These are phyloP conservation scores for Arthromyces matolae DNA, from an alignment of 768 basidiomycete genomes.

Conservation along the genomic window DNA sequence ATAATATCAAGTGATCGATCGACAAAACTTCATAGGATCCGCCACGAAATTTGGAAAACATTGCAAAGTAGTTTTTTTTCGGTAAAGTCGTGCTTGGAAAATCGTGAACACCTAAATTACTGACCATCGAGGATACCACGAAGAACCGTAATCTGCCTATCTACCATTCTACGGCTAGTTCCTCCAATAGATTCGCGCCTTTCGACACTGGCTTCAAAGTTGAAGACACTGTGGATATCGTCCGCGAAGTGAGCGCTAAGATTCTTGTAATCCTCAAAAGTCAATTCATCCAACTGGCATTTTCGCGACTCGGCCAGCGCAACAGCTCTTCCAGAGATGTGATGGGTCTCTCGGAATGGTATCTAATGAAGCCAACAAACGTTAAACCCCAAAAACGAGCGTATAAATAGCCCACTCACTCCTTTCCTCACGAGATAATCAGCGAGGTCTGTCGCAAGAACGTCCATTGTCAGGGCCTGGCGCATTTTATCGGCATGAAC, in stretches of 20 bases:
- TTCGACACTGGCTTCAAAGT: slow-evolving; percentile 96
- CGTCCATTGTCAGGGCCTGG: slow-evolving; percentile 90
- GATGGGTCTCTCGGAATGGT: slow-evolving; percentile 98
- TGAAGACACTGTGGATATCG: slow-evolving; percentile 81
- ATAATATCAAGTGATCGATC: too few relatives aligned
- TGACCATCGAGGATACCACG: slow-evolving; percentile 48
- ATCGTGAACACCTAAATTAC: neutral
- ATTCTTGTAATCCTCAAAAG: slow-evolving; percentile 72
- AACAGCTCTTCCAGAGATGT: slow-evolving; percentile 94
- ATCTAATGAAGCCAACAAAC: slow-evolving; percentile 48
- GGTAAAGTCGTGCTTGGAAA: too few relatives aligned
- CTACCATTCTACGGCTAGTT: slow-evolving; percentile 78
- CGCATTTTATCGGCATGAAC: slow-evolving; percentile 90
- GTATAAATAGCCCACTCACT: slow-evolving; percentile 44
- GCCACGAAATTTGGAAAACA: too few relatives aligned
- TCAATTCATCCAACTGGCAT: slow-evolving; percentile 79
- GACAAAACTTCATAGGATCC: too few relatives aligned
- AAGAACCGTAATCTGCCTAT: slow-evolving; percentile 78
- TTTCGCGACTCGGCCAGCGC: slow-evolving; percentile 84
- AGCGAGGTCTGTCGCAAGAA: slow-evolving; percentile 97
- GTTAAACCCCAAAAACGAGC: neutral
- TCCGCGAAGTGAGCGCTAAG: slow-evolving; percentile 75
- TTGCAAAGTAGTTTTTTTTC: too few relatives aligned
- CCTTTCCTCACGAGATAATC: slow-evolving; percentile 99
- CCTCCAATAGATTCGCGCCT: slow-evolving; percentile 90